These are phyloP conservation scores for Lagenaria siceraria DNA, from an alignment of 306 rosid species.

Conservation along the genomic window DNA sequence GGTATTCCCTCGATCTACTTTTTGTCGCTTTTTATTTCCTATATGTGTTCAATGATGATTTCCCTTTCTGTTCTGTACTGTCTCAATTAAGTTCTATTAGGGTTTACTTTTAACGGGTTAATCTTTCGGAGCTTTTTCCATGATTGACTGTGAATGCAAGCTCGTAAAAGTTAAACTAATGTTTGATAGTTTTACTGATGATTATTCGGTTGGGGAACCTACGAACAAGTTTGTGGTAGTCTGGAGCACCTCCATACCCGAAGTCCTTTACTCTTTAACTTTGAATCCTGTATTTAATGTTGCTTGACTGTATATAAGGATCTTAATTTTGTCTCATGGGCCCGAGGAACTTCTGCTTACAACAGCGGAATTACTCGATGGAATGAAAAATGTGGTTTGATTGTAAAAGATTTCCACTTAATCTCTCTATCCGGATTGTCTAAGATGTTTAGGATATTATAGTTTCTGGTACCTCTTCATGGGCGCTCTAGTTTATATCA, in stretches of 20 bases:
- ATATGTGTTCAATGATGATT: neutral
- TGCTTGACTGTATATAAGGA: neutral
- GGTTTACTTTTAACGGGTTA: neutral
- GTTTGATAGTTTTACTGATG: neutral
- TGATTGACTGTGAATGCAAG: neutral
- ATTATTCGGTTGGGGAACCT: neutral
- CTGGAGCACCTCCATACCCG: neutral
- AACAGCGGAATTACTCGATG: neutral
- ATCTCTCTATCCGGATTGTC: no score
- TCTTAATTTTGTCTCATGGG: neutral
- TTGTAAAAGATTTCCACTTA: neutral
- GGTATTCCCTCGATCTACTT: slow-evolving; percentile 17
- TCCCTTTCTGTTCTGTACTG: neutral
- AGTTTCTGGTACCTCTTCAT: neutral
- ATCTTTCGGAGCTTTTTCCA: neutral
- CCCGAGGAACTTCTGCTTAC: neutral
- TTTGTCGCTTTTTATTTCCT: neutral
- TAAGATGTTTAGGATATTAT: neutral
- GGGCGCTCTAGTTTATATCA: neutral
- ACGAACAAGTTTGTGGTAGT: neutral
- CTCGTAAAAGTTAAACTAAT: neutral
- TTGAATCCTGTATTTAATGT: neutral
- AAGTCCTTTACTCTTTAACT: neutral
- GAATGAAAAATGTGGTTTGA: neutral
- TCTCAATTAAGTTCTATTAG: neutral